Conservation (phyloP, 495 filamentous ascomycete species). For the Corynascus novoguineensis region DNA sequence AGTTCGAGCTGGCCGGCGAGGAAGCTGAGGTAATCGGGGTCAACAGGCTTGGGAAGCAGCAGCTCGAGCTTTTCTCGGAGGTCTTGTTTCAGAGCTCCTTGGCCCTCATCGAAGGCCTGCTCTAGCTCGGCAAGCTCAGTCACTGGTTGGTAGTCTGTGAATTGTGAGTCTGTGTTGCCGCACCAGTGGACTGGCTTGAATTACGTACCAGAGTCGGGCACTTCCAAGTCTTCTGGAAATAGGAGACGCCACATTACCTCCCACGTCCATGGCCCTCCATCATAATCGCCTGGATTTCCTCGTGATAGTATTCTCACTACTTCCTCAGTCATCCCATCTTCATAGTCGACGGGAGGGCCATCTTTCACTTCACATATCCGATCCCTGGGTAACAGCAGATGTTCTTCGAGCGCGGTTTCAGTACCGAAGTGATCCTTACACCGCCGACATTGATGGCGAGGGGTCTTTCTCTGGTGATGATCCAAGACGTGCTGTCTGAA, state of each 20-base stretch:
- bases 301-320: constrained; percentile 1
- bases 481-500: constrained; percentile 23
- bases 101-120: constrained; percentile 22
- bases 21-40: constrained; percentile 25
- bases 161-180: not conserved
- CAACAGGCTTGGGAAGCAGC: constrained; percentile 19
- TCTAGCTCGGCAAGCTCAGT: constrained; percentile 28
- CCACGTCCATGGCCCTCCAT: constrained; percentile 17
- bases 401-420: constrained; percentile 6
- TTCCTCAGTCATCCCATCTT: constrained; percentile 24
- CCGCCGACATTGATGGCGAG: constrained; percentile 21
- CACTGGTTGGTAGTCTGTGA: constrained; percentile 23
- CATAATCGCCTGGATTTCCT: not conserved
- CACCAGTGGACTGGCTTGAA: not conserved
- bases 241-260: constrained; percentile 20
- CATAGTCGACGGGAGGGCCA: constrained; percentile 5
- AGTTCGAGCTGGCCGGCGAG: constrained; percentile 27
- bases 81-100: constrained; percentile 21
- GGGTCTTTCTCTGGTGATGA: constrained; percentile 8
- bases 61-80: constrained; percentile 27
- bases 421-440: constrained; percentile 18
- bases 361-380: constrained; percentile 23
- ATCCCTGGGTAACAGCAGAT: constrained; percentile 24
- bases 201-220: constrained; percentile 19
- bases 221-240: constrained; percentile 20